A percentile compares a stretch with the other conserved stretches of the same genome.
These are phyloP conservation scores for Picea abies DNA, from an alignment of 83 land plant species.

Conservation along the genomic window DNA sequence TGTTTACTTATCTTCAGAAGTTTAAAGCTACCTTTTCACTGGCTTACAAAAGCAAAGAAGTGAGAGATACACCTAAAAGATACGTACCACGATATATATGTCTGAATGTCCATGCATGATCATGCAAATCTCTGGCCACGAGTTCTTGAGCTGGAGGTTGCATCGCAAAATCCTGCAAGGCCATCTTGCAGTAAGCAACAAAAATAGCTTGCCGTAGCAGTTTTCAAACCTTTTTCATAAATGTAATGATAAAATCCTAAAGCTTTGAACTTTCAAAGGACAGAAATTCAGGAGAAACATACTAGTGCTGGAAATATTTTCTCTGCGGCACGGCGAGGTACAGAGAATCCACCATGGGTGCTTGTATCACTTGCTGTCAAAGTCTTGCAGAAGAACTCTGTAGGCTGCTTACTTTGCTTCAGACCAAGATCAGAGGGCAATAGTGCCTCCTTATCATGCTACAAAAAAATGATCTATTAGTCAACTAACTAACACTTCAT, in stretches of 20 bases:
- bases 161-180: constrained; percentile 81
- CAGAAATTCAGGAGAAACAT: constrained; percentile 18
- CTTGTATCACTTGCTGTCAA: constrained; percentile 99
- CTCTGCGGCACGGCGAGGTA: constrained; percentile 97
- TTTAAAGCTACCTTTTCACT: too few relatives aligned
- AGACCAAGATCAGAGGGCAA: constrained; percentile 85
- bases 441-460: constrained; percentile 89
- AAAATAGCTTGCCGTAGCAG: not conserved
- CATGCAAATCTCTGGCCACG: constrained; percentile 89
- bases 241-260: not conserved
- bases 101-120: constrained; percentile 88
- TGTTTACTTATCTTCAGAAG: too few relatives aligned
- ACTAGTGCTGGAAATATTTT: constrained; percentile 97
- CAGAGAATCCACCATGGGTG: constrained; percentile 99
- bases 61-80: not conserved
- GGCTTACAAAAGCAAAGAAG: too few relatives aligned
- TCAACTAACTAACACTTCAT: not conserved
- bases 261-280: not conserved
- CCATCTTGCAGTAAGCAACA: not conserved
- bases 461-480: constrained; percentile 17
- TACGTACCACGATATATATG: constrained; percentile 93
- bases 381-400: constrained; percentile 97
- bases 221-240: not conserved
- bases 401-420: constrained; percentile 83
- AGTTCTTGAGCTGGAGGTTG: constrained; percentile 99